phyloP scores from a whole-genome alignment of 2,329 filamentous ascomycete genomes.

The Trichoderma atrobrunneum region DNA sequence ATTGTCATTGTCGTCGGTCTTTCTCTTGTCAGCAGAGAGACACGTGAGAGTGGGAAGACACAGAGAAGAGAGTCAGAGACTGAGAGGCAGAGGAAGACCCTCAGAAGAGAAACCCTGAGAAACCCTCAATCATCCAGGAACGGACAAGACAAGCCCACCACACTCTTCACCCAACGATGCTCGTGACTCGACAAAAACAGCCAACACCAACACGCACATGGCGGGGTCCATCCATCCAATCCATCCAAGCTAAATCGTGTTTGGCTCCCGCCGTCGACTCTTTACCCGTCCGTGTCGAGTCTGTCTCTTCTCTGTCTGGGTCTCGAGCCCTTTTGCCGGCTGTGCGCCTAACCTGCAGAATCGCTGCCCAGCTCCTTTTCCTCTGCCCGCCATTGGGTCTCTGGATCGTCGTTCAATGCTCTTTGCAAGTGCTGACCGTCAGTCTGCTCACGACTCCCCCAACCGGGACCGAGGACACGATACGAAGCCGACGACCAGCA shows the following conservation, averaged over 20 bases:
- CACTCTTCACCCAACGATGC: neutral
- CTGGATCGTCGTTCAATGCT: neutral
- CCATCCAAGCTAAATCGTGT: neutral
- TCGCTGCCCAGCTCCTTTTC: neutral
- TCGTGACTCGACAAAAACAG: neutral
- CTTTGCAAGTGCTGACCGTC: neutral
- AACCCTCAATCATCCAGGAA: neutral
- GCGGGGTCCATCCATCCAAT: neutral
- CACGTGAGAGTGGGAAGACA: neutral
- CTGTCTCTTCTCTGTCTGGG: neutral
- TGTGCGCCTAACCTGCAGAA: neutral
- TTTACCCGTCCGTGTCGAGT: neutral
- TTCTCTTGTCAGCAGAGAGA: neutral
- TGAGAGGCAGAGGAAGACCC: neutral
- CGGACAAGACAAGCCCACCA: neutral
- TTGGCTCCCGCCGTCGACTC: neutral
- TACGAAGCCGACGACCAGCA: neutral
- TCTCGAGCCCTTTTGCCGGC: neutral
- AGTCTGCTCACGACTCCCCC: neutral
- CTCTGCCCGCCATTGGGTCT: neutral
- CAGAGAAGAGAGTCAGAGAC: neutral
- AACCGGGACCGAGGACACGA: neutral
- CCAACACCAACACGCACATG: neutral
- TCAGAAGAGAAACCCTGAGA: neutral
- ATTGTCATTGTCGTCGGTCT: neutral